phyloP scores from a whole-genome alignment of 345 rosid species.

The Erysimum cheiranthoides region DNA sequence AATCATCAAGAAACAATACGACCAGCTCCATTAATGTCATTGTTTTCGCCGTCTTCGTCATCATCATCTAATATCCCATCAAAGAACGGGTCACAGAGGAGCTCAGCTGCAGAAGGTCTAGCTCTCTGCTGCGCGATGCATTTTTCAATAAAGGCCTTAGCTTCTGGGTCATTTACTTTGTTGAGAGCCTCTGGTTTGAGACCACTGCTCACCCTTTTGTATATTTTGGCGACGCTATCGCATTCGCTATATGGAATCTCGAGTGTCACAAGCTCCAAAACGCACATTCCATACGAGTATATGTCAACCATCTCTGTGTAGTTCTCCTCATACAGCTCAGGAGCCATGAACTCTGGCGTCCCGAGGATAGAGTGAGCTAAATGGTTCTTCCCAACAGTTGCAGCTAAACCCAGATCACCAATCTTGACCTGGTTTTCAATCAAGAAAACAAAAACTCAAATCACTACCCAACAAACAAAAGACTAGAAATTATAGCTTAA shows the following conservation, averaged over 20 bases:
- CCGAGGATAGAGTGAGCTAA: conserved; percentile 82
- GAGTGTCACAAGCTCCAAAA: conserved; percentile 75
- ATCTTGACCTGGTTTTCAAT: conserved; percentile 68
- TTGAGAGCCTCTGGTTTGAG: conserved; percentile 67
- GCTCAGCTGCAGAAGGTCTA: conserved; percentile 77
- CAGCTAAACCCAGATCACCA: conserved; percentile 88
- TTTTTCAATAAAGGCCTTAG: conserved; percentile 71
- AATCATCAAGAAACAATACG: conserved; percentile 36
- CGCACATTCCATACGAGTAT: conserved; percentile 89
- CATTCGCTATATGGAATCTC: conserved; percentile 88
- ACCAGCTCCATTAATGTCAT: conserved; percentile 24
- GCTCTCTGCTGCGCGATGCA: conserved; percentile 67
- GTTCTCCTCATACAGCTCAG: conserved; percentile 84
- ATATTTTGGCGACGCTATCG: conserved; percentile 71
- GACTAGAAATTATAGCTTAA: background rate
- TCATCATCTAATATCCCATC: conserved; percentile 53
- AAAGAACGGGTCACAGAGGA: conserved; percentile 75
- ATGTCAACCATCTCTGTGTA: conserved; percentile 84
- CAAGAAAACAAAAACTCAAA: conserved; percentile 5
- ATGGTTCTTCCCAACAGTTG: conserved; percentile 72
- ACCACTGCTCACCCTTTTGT: conserved; percentile 77
- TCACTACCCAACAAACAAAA: background rate
- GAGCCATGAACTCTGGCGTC: conserved; percentile 95
- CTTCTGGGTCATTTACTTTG: conserved; percentile 67
- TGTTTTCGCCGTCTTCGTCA: conserved; percentile 52